Evolutionary conservation across 257 asterid genomes (phyloP).

Genomic region (Penstemon davidsonii): DNA sequence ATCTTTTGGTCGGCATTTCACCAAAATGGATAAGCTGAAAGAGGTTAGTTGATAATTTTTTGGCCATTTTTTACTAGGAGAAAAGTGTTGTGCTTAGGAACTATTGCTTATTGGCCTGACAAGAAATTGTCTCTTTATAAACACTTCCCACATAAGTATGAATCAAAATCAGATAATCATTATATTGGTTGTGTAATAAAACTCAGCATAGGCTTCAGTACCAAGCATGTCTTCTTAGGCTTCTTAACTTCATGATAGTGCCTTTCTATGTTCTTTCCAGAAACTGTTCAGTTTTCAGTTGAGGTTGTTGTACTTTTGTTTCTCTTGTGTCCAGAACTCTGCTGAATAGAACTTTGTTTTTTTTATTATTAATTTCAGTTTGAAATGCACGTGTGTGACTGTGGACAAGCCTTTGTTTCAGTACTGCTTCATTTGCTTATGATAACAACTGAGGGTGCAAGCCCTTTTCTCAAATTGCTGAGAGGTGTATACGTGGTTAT

Average conservation of each 20-base stretch:
- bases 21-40: constrained; percentile 70
- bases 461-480: neutral
- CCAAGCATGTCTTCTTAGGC: constrained; percentile 10
- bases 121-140: neutral
- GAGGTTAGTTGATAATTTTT: constrained; percentile 53
- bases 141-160: neutral
- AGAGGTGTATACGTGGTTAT: neutral
- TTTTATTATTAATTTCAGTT: too few relatives aligned
- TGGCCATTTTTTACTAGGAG: constrained; percentile 17
- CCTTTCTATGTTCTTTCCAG: too few relatives aligned
- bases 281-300: neutral
- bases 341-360: too few relatives aligned
- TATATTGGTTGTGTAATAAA: constrained; percentile 7
- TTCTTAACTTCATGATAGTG: neutral
- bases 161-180: neutral
- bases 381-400: neutral
- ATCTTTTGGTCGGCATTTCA: constrained; percentile 95
- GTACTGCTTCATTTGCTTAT: constrained; percentile 8
- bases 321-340: neutral
- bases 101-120: constrained; percentile 10
- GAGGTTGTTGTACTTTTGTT: constrained; percentile 2
- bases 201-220: constrained; percentile 3
- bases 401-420: constrained; percentile 15
- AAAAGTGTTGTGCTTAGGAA: neutral
- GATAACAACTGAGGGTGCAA: neutral